These are phyloP conservation scores for Huntiella moniliformis DNA, from an alignment of 2,329 filamentous ascomycete species.

Conservation along the genomic window DNA sequence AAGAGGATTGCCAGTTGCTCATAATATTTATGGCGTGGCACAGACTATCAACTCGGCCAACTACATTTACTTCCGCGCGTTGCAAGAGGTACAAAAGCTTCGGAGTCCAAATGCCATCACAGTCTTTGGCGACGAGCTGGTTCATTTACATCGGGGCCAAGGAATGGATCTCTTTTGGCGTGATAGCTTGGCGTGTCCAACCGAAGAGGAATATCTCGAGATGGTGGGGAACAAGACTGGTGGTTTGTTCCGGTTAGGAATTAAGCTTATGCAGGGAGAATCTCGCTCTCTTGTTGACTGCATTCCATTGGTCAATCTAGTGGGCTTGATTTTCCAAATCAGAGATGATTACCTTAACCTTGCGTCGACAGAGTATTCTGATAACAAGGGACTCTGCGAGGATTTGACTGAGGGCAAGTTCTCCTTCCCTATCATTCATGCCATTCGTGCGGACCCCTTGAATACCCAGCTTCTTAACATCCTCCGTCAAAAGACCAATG, in stretches of 20 bases:
- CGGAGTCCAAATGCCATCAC: slow-evolving; percentile 45
- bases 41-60: slow-evolving; percentile 86
- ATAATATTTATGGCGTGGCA: slow-evolving; percentile 66
- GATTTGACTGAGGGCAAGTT: slow-evolving; percentile 96
- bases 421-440: slow-evolving; percentile 87
- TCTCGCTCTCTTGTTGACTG: slow-evolving; percentile 41
- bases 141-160: slow-evolving; percentile 72
- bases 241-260: slow-evolving; percentile 64
- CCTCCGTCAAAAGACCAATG: slow-evolving; percentile 69
- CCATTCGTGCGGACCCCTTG: slow-evolving; percentile 56
- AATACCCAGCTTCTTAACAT: slow-evolving; percentile 80
- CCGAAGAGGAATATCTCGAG: slow-evolving; percentile 78
- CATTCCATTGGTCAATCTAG: slow-evolving; percentile 65
- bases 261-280: slow-evolving; percentile 78
- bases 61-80: slow-evolving; percentile 68
- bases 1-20: slow-evolving; percentile 62
- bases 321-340: slow-evolving; percentile 79
- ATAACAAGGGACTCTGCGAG: slow-evolving; percentile 87
- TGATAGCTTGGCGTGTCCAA: slow-evolving; percentile 65
- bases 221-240: slow-evolving; percentile 89
- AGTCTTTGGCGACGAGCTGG: slow-evolving; percentile 64
- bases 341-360: slow-evolving; percentile 90
- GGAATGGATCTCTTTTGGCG: slow-evolving; percentile 88
- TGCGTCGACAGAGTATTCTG: slow-evolving; percentile 50
- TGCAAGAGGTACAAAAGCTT: slow-evolving; percentile 56